These are phyloP conservation scores for Chrysochromulina parva DNA, from an alignment of 78 protist genomes.

Conservation along the genomic window DNA sequence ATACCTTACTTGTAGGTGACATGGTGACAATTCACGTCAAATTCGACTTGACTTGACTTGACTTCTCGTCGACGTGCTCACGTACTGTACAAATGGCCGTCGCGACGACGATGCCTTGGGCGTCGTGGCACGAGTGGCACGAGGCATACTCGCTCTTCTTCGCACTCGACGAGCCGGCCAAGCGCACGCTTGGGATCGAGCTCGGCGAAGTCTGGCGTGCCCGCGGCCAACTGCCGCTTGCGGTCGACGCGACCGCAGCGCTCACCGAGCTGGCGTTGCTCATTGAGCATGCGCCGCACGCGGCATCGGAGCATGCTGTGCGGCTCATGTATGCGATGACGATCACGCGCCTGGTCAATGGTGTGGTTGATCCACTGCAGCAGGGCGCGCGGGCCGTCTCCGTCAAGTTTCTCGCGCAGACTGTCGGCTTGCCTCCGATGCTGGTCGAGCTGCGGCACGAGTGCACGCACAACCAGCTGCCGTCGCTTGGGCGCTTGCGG, in stretches of 20 bases:
- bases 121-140: not conserved
- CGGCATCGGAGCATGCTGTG: not conserved
- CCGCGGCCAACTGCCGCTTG: not conserved
- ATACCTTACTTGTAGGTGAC: no score
- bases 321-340: not conserved
- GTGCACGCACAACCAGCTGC: constrained; percentile 30
- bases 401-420: not conserved
- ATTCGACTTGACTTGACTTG: no score
- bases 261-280: not conserved
- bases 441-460: constrained; percentile 31
- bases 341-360: constrained; percentile 16
- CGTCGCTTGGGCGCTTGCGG: not conserved
- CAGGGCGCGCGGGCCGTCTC: not conserved
- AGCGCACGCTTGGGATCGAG: not conserved
- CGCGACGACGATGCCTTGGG: not conserved
- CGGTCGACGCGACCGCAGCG: constrained; percentile 21
- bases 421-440: not conserved
- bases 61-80: no score
- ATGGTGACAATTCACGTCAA: no score
- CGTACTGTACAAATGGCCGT: no score
- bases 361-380: not conserved
- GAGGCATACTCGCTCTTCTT: not conserved
- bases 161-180: not conserved
- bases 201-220: not conserved
- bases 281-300: no score